Evolutionary conservation across 768 basidiomycete genomes (phyloP).

Genomic region (Podaxis sp.): DNA sequence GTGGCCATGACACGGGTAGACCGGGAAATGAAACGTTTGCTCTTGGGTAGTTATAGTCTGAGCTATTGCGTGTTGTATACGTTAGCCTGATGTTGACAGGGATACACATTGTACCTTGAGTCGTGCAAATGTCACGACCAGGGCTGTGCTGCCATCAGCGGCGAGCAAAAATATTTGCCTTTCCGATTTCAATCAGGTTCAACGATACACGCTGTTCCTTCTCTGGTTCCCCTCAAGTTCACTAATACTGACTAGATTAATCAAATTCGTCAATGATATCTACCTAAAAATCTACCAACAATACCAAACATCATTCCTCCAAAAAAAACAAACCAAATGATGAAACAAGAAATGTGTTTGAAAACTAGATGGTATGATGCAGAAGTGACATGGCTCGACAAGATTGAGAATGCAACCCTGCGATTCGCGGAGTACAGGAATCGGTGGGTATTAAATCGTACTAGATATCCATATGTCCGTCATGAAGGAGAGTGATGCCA

Average conservation of each 20-base stretch:
- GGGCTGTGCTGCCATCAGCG: not conserved
- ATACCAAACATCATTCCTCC: constrained; percentile 7
- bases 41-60: not conserved
- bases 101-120: not conserved
- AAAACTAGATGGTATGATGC: constrained; percentile 17
- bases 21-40: not conserved
- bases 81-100: not conserved
- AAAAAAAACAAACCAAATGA: constrained; percentile 15
- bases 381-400: constrained; percentile 17
- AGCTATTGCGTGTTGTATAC: not conserved
- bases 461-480: constrained; percentile 33
- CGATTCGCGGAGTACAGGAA: constrained; percentile 20
- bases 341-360: constrained; percentile 17
- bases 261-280: constrained; percentile 7
- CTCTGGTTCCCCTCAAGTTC: not conserved
- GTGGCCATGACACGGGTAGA: constrained; percentile 4
- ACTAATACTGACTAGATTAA: constrained; percentile 4
- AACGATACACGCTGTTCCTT: not conserved
- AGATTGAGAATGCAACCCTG: constrained; percentile 15
- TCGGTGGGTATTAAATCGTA: constrained; percentile 34
- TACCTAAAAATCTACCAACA: constrained; percentile 15
- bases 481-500: constrained; percentile 23
- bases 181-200: not conserved
- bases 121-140: not conserved
- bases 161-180: not conserved